Evolutionary conservation across 1,284 basidiomycete species (phyloP).

Genomic region (Microbotryum intermedium): DNA sequence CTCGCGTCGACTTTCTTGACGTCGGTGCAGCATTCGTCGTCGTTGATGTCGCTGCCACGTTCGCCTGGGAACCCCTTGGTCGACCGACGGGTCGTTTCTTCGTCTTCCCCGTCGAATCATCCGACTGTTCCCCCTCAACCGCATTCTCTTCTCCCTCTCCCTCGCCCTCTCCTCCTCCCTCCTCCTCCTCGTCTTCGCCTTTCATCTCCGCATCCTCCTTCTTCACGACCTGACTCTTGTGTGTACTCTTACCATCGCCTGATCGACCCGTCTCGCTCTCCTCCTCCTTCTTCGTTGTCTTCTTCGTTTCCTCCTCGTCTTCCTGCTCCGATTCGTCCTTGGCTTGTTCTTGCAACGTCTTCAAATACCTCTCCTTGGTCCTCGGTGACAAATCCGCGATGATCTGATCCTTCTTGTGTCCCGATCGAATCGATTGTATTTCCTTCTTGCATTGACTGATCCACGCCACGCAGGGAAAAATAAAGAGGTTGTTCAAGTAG

Average conservation of each 20-base stretch:
- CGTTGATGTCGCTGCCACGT: no score
- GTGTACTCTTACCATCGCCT: background rate
- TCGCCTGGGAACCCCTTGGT: no score
- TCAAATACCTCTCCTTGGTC: background rate
- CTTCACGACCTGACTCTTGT: background rate
- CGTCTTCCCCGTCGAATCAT: no score
- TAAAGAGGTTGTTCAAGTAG: background rate
- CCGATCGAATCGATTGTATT: background rate
- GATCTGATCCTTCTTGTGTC: background rate
- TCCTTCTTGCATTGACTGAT: conserved; percentile 3
- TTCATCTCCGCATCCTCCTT: background rate
- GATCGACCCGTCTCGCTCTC: no score
- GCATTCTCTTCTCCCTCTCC: background rate
- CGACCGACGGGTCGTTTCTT: no score
- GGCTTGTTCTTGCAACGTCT: background rate
- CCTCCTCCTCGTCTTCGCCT: background rate
- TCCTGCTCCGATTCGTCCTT: background rate
- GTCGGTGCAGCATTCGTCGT: no score
- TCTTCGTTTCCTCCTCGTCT: background rate
- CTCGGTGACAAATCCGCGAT: background rate
- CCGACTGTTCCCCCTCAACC: background rate
- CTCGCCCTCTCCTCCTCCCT: background rate
- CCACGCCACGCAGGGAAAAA: no score
- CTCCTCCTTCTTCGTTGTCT: background rate
- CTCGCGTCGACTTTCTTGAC: no score